phyloP scores from a whole-genome alignment of 2,329 filamentous ascomycete genomes.

The Claviceps sp. region DNA sequence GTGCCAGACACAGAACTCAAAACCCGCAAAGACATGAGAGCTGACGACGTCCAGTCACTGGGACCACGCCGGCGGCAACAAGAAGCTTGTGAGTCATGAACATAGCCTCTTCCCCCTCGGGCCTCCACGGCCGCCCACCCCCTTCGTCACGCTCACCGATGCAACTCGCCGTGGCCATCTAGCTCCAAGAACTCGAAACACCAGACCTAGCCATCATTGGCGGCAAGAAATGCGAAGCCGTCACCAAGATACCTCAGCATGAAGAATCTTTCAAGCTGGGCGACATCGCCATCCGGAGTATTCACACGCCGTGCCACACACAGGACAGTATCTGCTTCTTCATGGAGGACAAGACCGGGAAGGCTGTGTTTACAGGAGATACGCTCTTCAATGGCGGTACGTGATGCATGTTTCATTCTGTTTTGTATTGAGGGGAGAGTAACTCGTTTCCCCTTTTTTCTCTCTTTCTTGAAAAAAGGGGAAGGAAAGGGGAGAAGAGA shows the following conservation, averaged over 20 bases:
- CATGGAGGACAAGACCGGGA: conserved; percentile 63
- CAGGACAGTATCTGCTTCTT: conserved; percentile 97
- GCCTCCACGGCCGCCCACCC: no score
- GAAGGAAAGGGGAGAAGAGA: no score
- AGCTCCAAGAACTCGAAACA: conserved; percentile 34
- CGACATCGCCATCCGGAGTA: conserved; percentile 64
- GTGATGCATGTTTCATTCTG: neutral
- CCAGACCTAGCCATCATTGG: conserved; percentile 66
- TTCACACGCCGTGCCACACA: conserved; percentile 97
- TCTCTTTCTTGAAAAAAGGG: neutral
- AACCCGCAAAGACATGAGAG: neutral
- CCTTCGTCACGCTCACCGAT: no score
- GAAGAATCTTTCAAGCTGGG: conserved; percentile 72
- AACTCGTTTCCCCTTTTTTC: no score
- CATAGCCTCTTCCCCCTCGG: no score
- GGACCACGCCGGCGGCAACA: conserved; percentile 90
- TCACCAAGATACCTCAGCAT: conserved; percentile 64
- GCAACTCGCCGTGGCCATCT: neutral
- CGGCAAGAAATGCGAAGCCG: conserved; percentile 71
- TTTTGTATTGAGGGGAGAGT: neutral
- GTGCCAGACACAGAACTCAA: neutral
- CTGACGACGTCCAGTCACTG: conserved; percentile 51
- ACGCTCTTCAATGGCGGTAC: conserved; percentile 81
- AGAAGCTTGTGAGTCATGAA: conserved; percentile 41
- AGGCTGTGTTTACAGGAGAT: conserved; percentile 87